Conservation (phyloP, 805 yeast species). For the Candida palmyrensis region DNA sequence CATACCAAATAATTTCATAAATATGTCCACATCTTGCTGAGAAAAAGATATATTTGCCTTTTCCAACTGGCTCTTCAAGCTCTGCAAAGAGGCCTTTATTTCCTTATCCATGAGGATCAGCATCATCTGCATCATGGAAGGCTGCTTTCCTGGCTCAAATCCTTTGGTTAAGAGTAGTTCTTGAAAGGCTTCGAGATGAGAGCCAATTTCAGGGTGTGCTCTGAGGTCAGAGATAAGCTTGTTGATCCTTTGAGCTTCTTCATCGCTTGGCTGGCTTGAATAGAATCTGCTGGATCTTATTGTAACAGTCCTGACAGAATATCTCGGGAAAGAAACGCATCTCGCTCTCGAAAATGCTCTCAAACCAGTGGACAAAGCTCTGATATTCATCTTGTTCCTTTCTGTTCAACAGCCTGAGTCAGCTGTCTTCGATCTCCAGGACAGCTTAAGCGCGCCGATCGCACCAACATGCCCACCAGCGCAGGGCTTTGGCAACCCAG, state of each 20-base stretch:
- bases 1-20: slow-evolving; percentile 18
- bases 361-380: neutral
- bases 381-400: too few relatives aligned
- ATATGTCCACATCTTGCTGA: slow-evolving; percentile 27
- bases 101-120: slow-evolving; percentile 32
- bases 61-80: slow-evolving; percentile 27
- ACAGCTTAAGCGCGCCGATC: too few relatives aligned
- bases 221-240: slow-evolving; percentile 11
- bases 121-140: slow-evolving; percentile 31
- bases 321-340: neutral
- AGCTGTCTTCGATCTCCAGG: too few relatives aligned
- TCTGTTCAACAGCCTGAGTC: too few relatives aligned
- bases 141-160: slow-evolving; percentile 21
- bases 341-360: neutral
- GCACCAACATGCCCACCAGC: too few relatives aligned
- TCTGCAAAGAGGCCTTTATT: slow-evolving; percentile 22
- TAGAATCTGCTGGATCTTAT: neutral
- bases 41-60: slow-evolving; percentile 25
- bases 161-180: slow-evolving; percentile 27
- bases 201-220: slow-evolving; percentile 25
- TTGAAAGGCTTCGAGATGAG: slow-evolving; percentile 27
- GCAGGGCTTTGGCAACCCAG: too few relatives aligned
- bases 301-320: neutral
- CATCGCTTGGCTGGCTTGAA: neutral
- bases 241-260: slow-evolving; percentile 1